Base-by-base conservation (phyloP, 306 rosid species). In the Nissolia schottii region DNA sequence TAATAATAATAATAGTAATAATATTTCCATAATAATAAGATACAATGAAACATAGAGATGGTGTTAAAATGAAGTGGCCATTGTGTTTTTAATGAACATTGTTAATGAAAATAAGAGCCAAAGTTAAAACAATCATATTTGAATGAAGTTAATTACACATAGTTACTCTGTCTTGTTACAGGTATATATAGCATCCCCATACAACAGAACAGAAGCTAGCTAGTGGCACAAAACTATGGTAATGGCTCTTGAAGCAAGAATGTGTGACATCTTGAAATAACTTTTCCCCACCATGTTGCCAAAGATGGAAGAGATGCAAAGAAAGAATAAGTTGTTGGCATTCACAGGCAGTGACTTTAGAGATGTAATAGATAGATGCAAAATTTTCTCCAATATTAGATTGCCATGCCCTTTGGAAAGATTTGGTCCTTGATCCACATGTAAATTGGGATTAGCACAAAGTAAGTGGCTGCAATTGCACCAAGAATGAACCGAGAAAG, bases 341-440 rank as follows among this genome's bases (percentile, higher is more conserved):
- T 62, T 73, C 54, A 68, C 37, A 68, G 32, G 53, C 19, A 12
- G 45, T 31, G 3, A 41, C 5, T 24, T 41, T 8, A 60, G 14
- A 15, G 15, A 65, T 19, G 28, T 53, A 12, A n/a, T n/a, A n/a
- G n/a, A n/a, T 25, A 55, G 7, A 0, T 19, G 3, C 16, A 64
- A 45, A 46, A 19, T 60, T 53, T 16, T 50, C 68, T 66, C 43
- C 41, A 61, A 56, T 64, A 75, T 81, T 72, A 90, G 69, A 93
- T 89, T 48, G 88, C 88, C 79, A 79, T 78, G 25, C 96, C 97
- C 80, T 87, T 87, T 40, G 94, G 90, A 73, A 86, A 88, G 60
- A 87, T 82, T 78, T 78, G 85, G 81, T 93, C 87, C 71, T 89
- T 93, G 77, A 93, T 55, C 96, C 97, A 91, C 94, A 91, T 91